Percentiles rank a stretch among this genome's conserved stretches.
Conservation (phyloP, 352 stramenopile genomes). For the Lagenidium giganteum region DNA sequence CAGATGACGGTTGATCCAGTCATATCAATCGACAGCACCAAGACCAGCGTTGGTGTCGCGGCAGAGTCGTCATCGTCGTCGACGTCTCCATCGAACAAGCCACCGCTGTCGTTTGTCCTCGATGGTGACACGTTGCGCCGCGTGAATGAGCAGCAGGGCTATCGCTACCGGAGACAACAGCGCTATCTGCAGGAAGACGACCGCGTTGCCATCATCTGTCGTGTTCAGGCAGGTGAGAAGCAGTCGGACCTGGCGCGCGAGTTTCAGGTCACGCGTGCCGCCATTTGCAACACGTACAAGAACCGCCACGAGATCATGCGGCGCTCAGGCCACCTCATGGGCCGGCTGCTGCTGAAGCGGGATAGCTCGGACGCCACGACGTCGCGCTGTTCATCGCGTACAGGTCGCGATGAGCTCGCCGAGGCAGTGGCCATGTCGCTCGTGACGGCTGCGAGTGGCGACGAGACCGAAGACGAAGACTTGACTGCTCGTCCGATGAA, state of each 20-base stretch:
- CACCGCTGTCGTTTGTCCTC: slow-evolving; percentile 2
- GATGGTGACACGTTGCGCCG: slow-evolving; percentile 12
- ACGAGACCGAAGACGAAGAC: too few relatives aligned
- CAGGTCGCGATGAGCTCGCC: too few relatives aligned
- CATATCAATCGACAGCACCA: too few relatives aligned
- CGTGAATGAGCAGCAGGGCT: slow-evolving; percentile 14
- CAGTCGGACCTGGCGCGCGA: slow-evolving; percentile 15
- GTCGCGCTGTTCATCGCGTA: too few relatives aligned
- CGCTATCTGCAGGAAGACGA: slow-evolving; percentile 20
- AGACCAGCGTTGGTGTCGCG: too few relatives aligned
- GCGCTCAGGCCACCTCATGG: slow-evolving; percentile 10
- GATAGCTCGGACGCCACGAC: too few relatives aligned
- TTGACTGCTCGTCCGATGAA: too few relatives aligned
- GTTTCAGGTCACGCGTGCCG: slow-evolving; percentile 16
- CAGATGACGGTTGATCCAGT: too few relatives aligned
- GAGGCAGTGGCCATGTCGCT: too few relatives aligned
- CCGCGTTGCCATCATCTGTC: slow-evolving; percentile 18
- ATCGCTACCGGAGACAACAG: slow-evolving; percentile 11
- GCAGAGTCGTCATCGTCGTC: too few relatives aligned
- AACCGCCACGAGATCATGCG: slow-evolving; percentile 14
- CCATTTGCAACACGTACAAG: slow-evolving; percentile 22
- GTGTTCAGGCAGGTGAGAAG: slow-evolving; percentile 9
- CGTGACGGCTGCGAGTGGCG: too few relatives aligned
- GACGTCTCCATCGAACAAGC: background rate
- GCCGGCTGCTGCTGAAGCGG: too few relatives aligned